Percentiles rank a stretch among this genome's conserved stretches.
These are phyloP conservation scores for Barnettozyma salicaria DNA, from an alignment of 805 yeast genomes.

Conservation along the genomic window DNA sequence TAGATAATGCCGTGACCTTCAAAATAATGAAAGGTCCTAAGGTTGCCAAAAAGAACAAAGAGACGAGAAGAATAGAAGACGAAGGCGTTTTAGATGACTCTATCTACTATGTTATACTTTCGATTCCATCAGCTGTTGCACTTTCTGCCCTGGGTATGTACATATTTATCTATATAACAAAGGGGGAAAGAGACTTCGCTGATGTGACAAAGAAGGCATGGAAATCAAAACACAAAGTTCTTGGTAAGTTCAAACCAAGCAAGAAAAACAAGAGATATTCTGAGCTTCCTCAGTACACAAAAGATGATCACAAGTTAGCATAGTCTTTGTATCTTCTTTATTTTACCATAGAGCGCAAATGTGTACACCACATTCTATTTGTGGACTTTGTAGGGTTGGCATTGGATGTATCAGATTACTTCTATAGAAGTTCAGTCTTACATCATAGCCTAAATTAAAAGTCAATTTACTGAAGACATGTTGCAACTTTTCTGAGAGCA, in stretches of 20 bases:
- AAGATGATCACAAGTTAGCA: slow-evolving; percentile 14
- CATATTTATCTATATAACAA: slow-evolving; percentile 51
- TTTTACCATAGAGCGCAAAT: too few species aligned
- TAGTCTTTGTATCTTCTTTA: not conserved
- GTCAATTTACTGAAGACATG: slow-evolving; percentile 18
- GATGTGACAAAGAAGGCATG: slow-evolving; percentile 33
- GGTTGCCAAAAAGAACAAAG: slow-evolving; percentile 38
- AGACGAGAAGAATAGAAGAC: slow-evolving; percentile 37
- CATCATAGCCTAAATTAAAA: slow-evolving; percentile 6
- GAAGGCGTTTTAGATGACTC: slow-evolving; percentile 41
- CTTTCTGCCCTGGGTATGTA: slow-evolving; percentile 59
- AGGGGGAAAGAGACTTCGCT: slow-evolving; percentile 48
- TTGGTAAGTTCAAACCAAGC: slow-evolving; percentile 34
- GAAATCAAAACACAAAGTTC: slow-evolving; percentile 32
- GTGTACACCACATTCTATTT: not conserved
- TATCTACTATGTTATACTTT: slow-evolving; percentile 56
- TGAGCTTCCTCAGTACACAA: slow-evolving; percentile 35
- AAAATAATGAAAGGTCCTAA: slow-evolving; percentile 34
- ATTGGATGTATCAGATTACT: not conserved
- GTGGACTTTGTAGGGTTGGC: not conserved
- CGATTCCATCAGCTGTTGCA: slow-evolving; percentile 62
- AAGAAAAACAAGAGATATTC: slow-evolving; percentile 34
- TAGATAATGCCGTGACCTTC: slow-evolving; percentile 49
- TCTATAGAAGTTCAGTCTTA: not conserved
- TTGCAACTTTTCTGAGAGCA: slow-evolving; percentile 5